phyloP scores from a whole-genome alignment of 2,329 filamentous ascomycete species.

The Neonectria neomacrospora region DNA sequence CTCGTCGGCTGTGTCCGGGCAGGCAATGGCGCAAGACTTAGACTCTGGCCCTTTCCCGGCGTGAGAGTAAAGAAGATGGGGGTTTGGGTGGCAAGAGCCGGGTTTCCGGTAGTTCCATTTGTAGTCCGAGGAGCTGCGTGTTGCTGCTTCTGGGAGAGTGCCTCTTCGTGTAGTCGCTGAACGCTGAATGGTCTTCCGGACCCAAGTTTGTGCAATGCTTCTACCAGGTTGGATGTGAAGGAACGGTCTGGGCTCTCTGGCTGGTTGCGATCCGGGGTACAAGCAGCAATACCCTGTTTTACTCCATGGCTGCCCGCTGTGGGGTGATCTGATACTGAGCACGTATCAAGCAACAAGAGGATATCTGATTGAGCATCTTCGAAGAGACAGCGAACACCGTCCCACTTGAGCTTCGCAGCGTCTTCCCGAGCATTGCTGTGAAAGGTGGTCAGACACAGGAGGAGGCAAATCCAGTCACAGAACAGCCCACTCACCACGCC shows the following conservation, averaged over 20 bases:
- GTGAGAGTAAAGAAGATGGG: constrained; percentile 68
- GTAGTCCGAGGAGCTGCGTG: constrained; percentile 53
- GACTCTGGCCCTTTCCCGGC: constrained; percentile 61
- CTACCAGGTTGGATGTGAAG: constrained; percentile 67
- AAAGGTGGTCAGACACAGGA: constrained; percentile 50
- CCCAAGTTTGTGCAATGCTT: constrained; percentile 65
- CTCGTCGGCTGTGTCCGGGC: constrained; percentile 45
- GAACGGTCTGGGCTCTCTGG: constrained; percentile 60
- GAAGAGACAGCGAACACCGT: constrained; percentile 69
- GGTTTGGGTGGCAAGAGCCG: constrained; percentile 49
- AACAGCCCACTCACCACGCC: constrained; percentile 67
- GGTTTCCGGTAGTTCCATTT: constrained; percentile 57
- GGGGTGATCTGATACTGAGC: constrained; percentile 63
- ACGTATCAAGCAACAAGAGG: constrained; percentile 71
- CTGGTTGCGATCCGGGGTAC: constrained; percentile 60
- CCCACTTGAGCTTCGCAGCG: constrained; percentile 72
- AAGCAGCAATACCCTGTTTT: constrained; percentile 73
- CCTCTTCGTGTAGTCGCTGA: constrained; percentile 67
- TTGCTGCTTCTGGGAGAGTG: constrained; percentile 58
- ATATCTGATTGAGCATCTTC: constrained; percentile 73
- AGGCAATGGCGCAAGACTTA: constrained; percentile 63
- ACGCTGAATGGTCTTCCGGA: constrained; percentile 65
- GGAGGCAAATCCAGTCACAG: constrained; percentile 28
- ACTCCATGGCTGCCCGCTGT: constrained; percentile 63
- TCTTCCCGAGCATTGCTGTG: constrained; percentile 66